Base-by-base conservation (phyloP, 805 yeast species). In the Wickerhamomyces bisporus region DNA sequence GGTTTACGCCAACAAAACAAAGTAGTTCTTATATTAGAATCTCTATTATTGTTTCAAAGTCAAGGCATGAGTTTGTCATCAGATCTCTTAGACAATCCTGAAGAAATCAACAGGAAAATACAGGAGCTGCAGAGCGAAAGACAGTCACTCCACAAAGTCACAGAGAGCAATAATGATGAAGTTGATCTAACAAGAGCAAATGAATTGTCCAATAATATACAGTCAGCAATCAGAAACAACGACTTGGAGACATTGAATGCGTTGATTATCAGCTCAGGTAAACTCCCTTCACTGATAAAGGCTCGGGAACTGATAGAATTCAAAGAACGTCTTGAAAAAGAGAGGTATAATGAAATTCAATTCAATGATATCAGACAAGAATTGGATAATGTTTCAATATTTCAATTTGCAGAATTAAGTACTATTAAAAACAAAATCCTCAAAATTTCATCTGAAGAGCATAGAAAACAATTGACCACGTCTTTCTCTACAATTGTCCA, bases 1-100 rank as follows among this genome's bases (percentile, higher is more conserved):
- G n/a, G n/a, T n/a, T n/a, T n/a, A n/a, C n/a, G n/a, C n/a, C n/a
- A n/a, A n/a, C n/a, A n/a, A n/a, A n/a, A n/a, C n/a, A n/a, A n/a
- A n/a, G n/a, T n/a, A n/a, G n/a, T n/a, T n/a, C n/a, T n/a, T n/a
- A n/a, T n/a, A 10, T 10, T 21, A 10, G 24, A 21, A 10, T 21
- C 10, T 7, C 7, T 21, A 21, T 10, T 7, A 21, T 7, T 7
- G 24, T 7, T 10, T 21, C 7, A 10, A 7, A 21, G 10, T 21
- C 24, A 21, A 7, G 30, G 5, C n/a, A 25, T 31, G 32, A 4
- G 14, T 4, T 13, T 30, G 6, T 21, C 11, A 12, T 26, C 40
- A 41, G 52, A 39, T 16, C 46, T 49, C 21, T 36, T 55, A 14
- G 50, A 57, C 17, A 63, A 58, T 37, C 38, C 62, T 13, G 34